Percentiles rank a stretch among this genome's conserved stretches.
Evolutionary conservation across 202 grass and related monocot species (phyloP).

Genomic region (Brachypodium distachyon): DNA sequence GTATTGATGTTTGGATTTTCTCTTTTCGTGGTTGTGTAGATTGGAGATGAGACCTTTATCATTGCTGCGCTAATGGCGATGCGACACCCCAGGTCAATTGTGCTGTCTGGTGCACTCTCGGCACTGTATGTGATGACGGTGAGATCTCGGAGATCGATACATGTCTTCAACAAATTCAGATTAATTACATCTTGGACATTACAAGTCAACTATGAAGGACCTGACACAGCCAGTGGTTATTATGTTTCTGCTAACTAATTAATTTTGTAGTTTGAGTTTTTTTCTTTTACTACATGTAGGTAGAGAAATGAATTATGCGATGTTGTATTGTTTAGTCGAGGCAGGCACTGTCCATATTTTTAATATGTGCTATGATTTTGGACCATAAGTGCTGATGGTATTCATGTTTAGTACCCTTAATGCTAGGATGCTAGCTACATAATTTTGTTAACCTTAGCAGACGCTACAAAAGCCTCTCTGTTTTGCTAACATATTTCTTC

Average conservation of each 20-base stretch:
- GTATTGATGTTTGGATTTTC: conserved; percentile 5
- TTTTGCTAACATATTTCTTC: conserved; percentile 4
- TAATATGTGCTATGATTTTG: not conserved
- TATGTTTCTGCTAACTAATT: not conserved
- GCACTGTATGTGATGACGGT: conserved; percentile 68
- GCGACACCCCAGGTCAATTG: conserved; percentile 65
- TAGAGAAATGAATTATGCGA: not conserved
- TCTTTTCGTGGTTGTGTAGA: conserved; percentile 31
- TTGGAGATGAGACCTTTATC: conserved; percentile 80
- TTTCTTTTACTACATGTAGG: not conserved
- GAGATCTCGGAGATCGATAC: conserved; percentile 15
- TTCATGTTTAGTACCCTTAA: not conserved
- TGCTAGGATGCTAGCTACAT: not conserved
- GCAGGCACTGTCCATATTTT: not conserved
- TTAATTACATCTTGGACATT: not conserved
- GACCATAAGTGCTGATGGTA: not conserved
- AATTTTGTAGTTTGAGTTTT: not conserved
- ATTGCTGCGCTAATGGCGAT: conserved; percentile 79
- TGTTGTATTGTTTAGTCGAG: not conserved
- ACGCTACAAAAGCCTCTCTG: not conserved
- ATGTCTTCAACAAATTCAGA: not conserved
- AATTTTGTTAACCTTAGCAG: not conserved
- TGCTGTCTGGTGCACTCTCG: conserved; percentile 51
- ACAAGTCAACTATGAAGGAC: not conserved
- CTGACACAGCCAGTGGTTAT: not conserved